phyloP scores from a whole-genome alignment of 257 asterid genomes.

The Solanum paucissectum region DNA sequence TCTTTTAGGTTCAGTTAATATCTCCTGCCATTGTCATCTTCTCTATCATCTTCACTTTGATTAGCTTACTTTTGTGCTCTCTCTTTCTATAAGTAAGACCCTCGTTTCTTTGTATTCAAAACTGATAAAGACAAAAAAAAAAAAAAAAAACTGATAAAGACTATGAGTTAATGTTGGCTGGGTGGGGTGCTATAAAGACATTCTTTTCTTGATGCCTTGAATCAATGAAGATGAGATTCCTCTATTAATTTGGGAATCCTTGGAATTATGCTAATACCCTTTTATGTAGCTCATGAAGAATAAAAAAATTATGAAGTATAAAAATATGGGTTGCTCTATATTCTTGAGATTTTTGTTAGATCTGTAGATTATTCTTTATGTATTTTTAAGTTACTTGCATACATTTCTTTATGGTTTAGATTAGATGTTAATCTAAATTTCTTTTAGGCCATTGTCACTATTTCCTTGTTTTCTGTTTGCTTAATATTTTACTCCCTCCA shows the following conservation, averaged over 20 bases:
- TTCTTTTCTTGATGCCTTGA: background rate
- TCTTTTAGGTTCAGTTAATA: background rate
- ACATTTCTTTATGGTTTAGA: background rate
- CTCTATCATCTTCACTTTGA: background rate
- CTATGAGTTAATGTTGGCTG: background rate
- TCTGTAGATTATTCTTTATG: background rate
- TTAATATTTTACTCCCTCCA: background rate
- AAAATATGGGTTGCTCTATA: background rate
- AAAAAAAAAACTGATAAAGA: background rate
- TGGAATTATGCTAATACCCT: background rate
- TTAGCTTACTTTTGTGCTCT: background rate
- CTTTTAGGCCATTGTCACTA: background rate
- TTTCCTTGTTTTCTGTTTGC: background rate
- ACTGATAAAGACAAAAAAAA: background rate
- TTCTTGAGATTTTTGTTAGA: background rate
- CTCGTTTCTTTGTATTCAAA: background rate
- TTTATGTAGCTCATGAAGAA: background rate
- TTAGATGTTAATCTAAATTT: background rate
- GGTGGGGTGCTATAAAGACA: background rate
- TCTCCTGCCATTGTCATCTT: background rate
- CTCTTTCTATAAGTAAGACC: background rate
- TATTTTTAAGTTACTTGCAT: background rate
- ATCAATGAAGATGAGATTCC: background rate
- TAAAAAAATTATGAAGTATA: background rate
- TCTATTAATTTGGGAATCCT: background rate